A percentile compares a stretch with the other conserved stretches of the same genome.
phyloP scores from a whole-genome alignment of 2,329 filamentous ascomycete species.

The Lasiodiplodia hormozganensis region DNA sequence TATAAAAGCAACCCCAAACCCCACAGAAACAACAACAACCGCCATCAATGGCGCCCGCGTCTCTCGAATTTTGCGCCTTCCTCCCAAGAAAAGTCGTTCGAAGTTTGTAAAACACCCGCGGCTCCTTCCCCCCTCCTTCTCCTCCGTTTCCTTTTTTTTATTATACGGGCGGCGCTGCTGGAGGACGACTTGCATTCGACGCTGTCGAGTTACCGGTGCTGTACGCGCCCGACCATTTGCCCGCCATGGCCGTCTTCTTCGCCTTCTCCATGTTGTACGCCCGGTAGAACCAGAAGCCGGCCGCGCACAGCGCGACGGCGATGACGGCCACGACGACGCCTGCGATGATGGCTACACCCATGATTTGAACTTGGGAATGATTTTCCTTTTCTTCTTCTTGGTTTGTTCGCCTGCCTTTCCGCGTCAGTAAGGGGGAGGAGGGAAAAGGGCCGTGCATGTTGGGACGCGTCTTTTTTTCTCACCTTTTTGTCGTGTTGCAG shows the following conservation, averaged over 20 bases:
- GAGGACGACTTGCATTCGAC: background rate
- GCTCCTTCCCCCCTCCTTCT: too few relatives aligned
- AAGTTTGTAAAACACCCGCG: background rate
- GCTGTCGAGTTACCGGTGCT: slow-evolving; percentile 18
- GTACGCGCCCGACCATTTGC: slow-evolving; percentile 14
- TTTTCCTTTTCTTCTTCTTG: background rate
- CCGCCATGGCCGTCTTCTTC: slow-evolving; percentile 21
- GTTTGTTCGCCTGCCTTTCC: background rate
- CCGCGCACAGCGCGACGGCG: slow-evolving; percentile 4
- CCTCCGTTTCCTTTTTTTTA: background rate
- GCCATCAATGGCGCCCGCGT: background rate
- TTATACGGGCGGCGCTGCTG: background rate
- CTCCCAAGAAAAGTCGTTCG: background rate
- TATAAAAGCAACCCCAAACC: background rate
- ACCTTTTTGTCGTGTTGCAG: background rate
- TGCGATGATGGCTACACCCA: background rate
- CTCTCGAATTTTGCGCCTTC: background rate
- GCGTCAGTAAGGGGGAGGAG: background rate
- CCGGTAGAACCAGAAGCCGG: slow-evolving; percentile 23
- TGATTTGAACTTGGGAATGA: background rate
- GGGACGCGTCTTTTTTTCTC: background rate
- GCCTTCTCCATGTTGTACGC: slow-evolving; percentile 18
- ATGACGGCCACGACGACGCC: slow-evolving; percentile 15
- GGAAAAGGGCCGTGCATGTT: slow-evolving; percentile 15
- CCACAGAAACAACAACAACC: background rate